Evolutionary conservation across 2,329 filamentous ascomycete species (phyloP).

Genomic region (Catunica adiposa): DNA sequence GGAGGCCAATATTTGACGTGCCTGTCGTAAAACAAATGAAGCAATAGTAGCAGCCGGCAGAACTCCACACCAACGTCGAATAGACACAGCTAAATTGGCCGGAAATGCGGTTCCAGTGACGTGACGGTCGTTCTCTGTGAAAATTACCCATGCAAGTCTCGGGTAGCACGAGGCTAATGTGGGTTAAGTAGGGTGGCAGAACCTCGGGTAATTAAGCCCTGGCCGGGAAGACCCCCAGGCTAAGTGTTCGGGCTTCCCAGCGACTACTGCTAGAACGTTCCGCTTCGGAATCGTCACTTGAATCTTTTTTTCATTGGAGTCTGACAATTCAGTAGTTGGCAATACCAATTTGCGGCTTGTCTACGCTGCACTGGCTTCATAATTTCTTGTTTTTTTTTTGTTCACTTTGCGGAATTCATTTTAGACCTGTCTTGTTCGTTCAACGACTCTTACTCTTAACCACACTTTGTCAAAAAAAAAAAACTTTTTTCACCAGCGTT

Average conservation of each 20-base stretch:
- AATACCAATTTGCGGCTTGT: constrained; percentile 3
- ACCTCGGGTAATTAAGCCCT: constrained; percentile 5
- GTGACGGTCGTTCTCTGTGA: neutral
- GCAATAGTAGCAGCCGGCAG: neutral
- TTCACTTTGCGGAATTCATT: constrained; percentile 3
- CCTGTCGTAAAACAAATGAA: neutral
- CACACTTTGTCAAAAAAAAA: constrained; percentile 1
- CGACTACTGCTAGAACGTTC: constrained; percentile 12
- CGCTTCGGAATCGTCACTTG: constrained; percentile 5
- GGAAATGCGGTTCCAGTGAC: neutral
- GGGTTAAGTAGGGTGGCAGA: constrained; percentile 9
- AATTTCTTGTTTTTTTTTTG: constrained; percentile 11
- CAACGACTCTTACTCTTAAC: neutral
- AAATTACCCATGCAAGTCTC: constrained; percentile 4
- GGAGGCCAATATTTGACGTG: neutral
- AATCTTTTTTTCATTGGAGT: constrained; percentile 5
- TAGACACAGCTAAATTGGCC: neutral
- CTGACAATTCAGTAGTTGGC: neutral
- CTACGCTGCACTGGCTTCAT: neutral
- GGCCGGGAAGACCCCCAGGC: neutral
- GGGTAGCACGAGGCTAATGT: constrained; percentile 5
- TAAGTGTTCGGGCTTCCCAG: neutral
- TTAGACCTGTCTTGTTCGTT: neutral
- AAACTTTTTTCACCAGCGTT: neutral
- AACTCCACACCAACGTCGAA: neutral